phyloP scores from a whole-genome alignment of 179 eudicot species.

The Sideroxylon spinosum region DNA sequence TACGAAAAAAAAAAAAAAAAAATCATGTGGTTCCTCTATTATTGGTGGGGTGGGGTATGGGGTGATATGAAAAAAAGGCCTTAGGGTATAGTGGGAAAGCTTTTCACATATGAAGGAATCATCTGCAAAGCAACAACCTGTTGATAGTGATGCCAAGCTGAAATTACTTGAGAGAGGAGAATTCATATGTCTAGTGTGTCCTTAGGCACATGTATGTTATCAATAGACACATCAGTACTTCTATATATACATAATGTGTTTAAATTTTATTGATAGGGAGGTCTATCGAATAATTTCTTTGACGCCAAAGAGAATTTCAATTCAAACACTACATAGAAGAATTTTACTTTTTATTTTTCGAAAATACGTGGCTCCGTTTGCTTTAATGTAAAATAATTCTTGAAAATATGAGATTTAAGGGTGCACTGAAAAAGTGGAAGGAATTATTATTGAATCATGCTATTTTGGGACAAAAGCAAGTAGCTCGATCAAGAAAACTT shows the following conservation, averaged over 20 bases:
- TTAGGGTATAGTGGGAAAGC: constrained; percentile 14
- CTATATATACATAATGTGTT: too few species aligned
- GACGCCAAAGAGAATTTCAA: background rate
- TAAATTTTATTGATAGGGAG: too few species aligned
- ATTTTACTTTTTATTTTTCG: background rate
- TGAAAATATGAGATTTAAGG: background rate
- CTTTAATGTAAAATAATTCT: background rate
- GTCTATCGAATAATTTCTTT: too few species aligned
- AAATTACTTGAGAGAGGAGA: background rate
- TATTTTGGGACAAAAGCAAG: constrained; percentile 11
- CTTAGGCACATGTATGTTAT: too few species aligned
- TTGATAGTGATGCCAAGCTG: background rate
- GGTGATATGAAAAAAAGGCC: background rate
- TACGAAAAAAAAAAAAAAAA: background rate
- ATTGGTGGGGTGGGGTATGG: constrained; percentile 7
- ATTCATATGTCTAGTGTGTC: background rate
- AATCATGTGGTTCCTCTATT: constrained; percentile 23
- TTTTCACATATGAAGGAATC: constrained; percentile 11
- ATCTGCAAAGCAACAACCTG: constrained; percentile 10
- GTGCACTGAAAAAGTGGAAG: constrained; percentile 9
- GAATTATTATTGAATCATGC: constrained; percentile 11
- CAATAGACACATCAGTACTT: too few species aligned
- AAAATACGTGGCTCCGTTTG: too few species aligned
- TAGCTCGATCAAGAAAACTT: constrained; percentile 15
- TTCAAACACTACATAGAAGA: constrained; percentile 7